phyloP scores from a whole-genome alignment of 2,329 filamentous ascomycete species.

The Hyphodiscus sp. region DNA sequence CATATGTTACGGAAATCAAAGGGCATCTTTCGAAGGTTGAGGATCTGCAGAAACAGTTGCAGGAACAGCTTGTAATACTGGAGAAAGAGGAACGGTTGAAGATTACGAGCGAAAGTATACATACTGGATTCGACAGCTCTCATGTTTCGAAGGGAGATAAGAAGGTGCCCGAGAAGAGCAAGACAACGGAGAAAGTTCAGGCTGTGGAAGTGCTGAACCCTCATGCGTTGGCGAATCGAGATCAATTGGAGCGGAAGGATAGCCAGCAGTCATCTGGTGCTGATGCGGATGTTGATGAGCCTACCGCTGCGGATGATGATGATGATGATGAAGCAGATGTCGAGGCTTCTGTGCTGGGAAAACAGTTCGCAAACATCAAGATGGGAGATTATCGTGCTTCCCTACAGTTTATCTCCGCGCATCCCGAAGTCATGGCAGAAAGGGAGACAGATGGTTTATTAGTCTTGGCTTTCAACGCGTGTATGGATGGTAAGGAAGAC shows the following conservation, averaged over 20 bases:
- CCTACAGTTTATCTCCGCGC: conserved; percentile 68
- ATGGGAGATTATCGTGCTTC: conserved; percentile 66
- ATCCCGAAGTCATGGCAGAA: conserved; percentile 75
- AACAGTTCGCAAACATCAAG: conserved; percentile 74
- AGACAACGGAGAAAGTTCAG: conserved; percentile 40
- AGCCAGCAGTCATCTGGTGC: conserved; percentile 48
- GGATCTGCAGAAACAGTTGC: conserved; percentile 68
- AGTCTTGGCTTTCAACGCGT: conserved; percentile 84
- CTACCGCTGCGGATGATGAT: conserved; percentile 37
- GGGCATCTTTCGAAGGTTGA: conserved; percentile 72
- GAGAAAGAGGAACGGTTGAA: conserved; percentile 81
- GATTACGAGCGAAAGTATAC: conserved; percentile 87
- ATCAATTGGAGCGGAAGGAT: conserved; percentile 32
- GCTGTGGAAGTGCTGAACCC: conserved; percentile 74
- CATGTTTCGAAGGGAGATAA: conserved; percentile 59
- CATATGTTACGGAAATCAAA: conserved; percentile 72
- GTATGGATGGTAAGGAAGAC: conserved; percentile 70
- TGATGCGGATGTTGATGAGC: conserved; percentile 56
- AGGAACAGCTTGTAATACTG: conserved; percentile 68
- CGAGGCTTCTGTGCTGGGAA: conserved; percentile 70
- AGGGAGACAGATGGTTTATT: conserved; percentile 86
- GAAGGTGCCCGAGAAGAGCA: conserved; percentile 23
- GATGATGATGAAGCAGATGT: conserved; percentile 66
- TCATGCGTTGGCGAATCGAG: conserved; percentile 35
- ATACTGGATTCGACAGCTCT: conserved; percentile 86